phyloP scores from a whole-genome alignment of 2,329 filamentous ascomycete species.

The Fragosphaeria purpurea region DNA sequence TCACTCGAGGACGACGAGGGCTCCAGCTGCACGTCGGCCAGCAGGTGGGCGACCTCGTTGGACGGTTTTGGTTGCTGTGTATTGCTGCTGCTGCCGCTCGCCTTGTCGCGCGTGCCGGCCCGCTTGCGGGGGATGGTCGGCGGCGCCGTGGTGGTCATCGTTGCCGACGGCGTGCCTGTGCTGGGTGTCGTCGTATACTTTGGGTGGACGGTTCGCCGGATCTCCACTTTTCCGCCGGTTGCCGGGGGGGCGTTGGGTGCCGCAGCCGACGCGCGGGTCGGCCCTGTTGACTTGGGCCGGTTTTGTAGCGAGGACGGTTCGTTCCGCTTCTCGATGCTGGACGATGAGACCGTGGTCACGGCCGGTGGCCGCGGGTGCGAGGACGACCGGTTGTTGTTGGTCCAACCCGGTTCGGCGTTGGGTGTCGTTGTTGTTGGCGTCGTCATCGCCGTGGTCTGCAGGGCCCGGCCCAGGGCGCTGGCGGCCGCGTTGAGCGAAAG shows the following conservation, averaged over 20 bases:
- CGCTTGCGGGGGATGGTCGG: neutral
- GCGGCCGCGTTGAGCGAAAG: slow-evolving; percentile 47
- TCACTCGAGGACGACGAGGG: slow-evolving; percentile 7
- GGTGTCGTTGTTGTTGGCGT: too few species aligned
- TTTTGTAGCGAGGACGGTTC: neutral
- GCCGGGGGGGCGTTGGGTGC: neutral
- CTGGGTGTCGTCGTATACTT: slow-evolving; percentile 3
- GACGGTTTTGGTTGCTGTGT: neutral
- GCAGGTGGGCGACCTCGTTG: slow-evolving; percentile 8
- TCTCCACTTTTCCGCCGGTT: slow-evolving; percentile 6
- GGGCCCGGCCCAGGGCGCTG: slow-evolving; percentile 32
- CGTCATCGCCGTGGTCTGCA: slow-evolving; percentile 4
- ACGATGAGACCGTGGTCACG: neutral
- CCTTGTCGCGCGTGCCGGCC: slow-evolving; percentile 4
- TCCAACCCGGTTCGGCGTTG: too few species aligned
- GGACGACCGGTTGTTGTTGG: slow-evolving; percentile 3
- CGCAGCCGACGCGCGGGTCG: neutral
- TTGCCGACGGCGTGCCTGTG: neutral
- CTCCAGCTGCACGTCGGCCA: slow-evolving; percentile 11
- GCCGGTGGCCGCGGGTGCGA: slow-evolving; percentile 7
- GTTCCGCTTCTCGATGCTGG: neutral
- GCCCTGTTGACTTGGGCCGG: slow-evolving; percentile 6
- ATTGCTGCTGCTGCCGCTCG: neutral
- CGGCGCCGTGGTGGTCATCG: neutral
- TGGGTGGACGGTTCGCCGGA: slow-evolving; percentile 10